Evolutionary conservation across 1,284 basidiomycete genomes (phyloP).

Genomic region (Peniophora sp.): DNA sequence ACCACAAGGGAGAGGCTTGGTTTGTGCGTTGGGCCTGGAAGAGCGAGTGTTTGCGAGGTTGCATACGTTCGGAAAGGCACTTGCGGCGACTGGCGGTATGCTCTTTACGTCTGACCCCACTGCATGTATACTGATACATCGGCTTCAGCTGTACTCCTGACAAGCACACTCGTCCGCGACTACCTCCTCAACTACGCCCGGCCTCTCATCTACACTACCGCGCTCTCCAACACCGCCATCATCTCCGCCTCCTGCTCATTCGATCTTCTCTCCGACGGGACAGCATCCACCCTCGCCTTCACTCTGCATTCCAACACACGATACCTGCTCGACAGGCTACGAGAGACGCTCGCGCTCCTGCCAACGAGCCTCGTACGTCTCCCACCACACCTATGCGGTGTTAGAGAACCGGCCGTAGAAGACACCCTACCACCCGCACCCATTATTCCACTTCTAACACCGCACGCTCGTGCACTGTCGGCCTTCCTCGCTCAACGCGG

Average conservation of each 20-base stretch:
- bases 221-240: conserved; percentile 68
- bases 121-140: neutral
- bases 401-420: too few relatives aligned
- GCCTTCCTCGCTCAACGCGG: conserved; percentile 52
- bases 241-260: conserved; percentile 72
- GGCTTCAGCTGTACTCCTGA: conserved; percentile 70
- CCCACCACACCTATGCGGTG: conserved; percentile 24
- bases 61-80: conserved; percentile 66
- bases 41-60: conserved; percentile 53
- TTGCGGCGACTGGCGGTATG: conserved; percentile 75
- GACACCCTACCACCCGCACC: conserved; percentile 35
- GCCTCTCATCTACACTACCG: conserved; percentile 85
- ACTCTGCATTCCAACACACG: conserved; percentile 31
- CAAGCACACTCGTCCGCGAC: conserved; percentile 62
- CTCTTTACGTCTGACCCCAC: neutral
- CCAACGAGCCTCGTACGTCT: conserved; percentile 34
- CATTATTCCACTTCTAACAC: conserved; percentile 82
- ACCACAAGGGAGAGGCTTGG: conserved; percentile 67
- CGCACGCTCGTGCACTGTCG: conserved; percentile 65
- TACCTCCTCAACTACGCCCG: conserved; percentile 93
- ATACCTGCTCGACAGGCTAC: conserved; percentile 30
- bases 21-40: conserved; percentile 57
- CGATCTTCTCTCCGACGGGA: conserved; percentile 65
- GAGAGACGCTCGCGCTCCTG: conserved; percentile 27
- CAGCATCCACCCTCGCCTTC: conserved; percentile 35